Base-by-base conservation (phyloP, 306 rosid genomes). In the Quercus engelmannii region DNA sequence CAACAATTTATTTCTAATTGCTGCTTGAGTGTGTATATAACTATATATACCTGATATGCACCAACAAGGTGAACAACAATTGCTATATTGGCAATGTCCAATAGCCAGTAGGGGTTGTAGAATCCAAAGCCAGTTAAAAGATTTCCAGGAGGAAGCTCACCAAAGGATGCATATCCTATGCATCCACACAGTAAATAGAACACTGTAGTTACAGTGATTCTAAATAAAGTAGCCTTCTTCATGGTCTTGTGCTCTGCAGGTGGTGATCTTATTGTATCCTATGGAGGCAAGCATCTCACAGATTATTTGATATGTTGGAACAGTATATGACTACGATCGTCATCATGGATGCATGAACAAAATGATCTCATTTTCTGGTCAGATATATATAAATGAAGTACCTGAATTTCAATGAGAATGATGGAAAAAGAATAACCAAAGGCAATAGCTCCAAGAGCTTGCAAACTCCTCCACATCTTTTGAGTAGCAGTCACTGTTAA, bases 61-160 rank as follows among this genome's bases (percentile, higher is more conserved):
- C 97, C 97, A 58, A 92, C 74, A 8, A 92, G 84, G 80, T 90
- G 97, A 56, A 92, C 83, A 71, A 92, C 89, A 76, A 92, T 87
- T 46, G 93, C 94, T 59, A 83, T 61, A 81, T 92, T 90, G 73
- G 94, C 90, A 23, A 92, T 88, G 83, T 92, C 94, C 8, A 92
- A 81, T 9, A 92, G 89, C 94, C 94, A 92, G 82, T 85, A 92
- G n/a, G 97, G 94, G 74, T 92, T 80, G 81, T 88, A 92, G 86
- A 92, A 92, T 15, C 94, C 97, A 74, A 92, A 92, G 51, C 97
- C 97, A 20, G 92, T 92, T 55, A 92, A 77, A 52, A 92, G 97
- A 70, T 88, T 92, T 54, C 94, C 91, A 4, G 97, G 97, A 18
- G 90, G 78, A 30, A 77, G 61, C 46, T 88, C 87, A 31, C 97